Conservation (phyloP, 306 rosid species). For the Acacia acuminata region DNA sequence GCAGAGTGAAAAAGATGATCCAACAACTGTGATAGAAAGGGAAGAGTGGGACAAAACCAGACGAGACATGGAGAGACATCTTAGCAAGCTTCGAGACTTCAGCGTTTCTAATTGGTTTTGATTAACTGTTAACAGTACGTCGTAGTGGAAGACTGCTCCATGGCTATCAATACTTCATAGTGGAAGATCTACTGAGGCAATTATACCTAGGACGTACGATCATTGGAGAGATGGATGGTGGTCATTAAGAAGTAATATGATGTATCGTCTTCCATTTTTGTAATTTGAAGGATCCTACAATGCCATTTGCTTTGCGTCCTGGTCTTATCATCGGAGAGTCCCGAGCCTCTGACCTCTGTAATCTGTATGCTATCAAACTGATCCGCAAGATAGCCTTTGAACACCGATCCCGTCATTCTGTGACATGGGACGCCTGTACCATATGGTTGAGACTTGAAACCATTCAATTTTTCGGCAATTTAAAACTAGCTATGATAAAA, state of each 20-base stretch:
- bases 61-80: slow-evolving; percentile 94
- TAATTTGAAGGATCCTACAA: not conserved
- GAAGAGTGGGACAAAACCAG: slow-evolving; percentile 79
- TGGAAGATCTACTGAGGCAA: not conserved
- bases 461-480: not conserved
- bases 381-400: not conserved
- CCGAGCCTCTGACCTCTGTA: not conserved
- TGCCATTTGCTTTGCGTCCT: not conserved
- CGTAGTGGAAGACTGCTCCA: not conserved
- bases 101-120: slow-evolving; percentile 86
- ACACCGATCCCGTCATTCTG: no score
- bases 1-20: slow-evolving; percentile 87
- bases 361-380: not conserved
- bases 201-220: not conserved
- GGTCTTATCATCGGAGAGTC: not conserved
- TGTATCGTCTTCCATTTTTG: not conserved
- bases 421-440: not conserved
- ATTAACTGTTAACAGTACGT: not conserved
- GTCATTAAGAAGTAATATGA: not conserved
- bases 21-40: slow-evolving; percentile 83
- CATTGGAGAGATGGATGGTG: not conserved
- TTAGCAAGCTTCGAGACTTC: slow-evolving; percentile 89
- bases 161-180: not conserved
- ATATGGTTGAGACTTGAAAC: not conserved
- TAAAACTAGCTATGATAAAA: not conserved